Evolutionary conservation across 768 basidiomycete genomes (phyloP).

Genomic region (Kwoniella heveanensis): DNA sequence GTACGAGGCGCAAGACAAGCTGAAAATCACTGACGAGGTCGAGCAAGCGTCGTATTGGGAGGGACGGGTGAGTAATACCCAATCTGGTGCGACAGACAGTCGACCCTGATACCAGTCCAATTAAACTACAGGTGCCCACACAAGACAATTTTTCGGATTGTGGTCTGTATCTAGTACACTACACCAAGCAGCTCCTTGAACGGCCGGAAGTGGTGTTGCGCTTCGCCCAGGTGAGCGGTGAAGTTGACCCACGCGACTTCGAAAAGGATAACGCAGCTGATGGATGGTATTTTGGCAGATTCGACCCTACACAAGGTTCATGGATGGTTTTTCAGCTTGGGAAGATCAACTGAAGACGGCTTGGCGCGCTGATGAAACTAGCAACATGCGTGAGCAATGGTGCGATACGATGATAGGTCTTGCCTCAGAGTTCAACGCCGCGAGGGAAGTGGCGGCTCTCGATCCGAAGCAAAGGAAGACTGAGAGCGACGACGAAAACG

Average conservation of each 20-base stretch:
- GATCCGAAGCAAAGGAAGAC: not conserved
- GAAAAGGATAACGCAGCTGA: too few relatives aligned
- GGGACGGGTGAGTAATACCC: not conserved
- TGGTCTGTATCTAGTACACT: constrained; percentile 87
- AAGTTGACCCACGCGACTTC: not conserved
- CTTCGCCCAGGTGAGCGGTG: constrained; percentile 57
- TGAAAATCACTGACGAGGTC: constrained; percentile 61
- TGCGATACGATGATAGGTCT: constrained; percentile 5
- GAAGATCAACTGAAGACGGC: not conserved
- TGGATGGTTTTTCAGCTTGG: not conserved
- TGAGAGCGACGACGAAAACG: not conserved
- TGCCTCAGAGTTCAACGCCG: not conserved
- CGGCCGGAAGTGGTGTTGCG: constrained; percentile 63
- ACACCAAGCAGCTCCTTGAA: constrained; percentile 73
- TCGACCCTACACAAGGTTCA: not conserved
- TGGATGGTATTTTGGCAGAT: not conserved
- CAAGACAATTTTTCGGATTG: constrained; percentile 93
- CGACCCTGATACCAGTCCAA: too few relatives aligned
- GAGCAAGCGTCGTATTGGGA: constrained; percentile 57
- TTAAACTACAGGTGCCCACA: constrained; percentile 68
- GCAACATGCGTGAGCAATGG: constrained; percentile 23
- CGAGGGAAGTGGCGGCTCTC: not conserved
- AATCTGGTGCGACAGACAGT: not conserved
- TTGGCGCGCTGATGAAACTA: constrained; percentile 13
- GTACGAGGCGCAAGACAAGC: constrained; percentile 77